Evolutionary conservation across 2,329 filamentous ascomycete species (phyloP).

Genomic region (Monosporascus sp.): DNA sequence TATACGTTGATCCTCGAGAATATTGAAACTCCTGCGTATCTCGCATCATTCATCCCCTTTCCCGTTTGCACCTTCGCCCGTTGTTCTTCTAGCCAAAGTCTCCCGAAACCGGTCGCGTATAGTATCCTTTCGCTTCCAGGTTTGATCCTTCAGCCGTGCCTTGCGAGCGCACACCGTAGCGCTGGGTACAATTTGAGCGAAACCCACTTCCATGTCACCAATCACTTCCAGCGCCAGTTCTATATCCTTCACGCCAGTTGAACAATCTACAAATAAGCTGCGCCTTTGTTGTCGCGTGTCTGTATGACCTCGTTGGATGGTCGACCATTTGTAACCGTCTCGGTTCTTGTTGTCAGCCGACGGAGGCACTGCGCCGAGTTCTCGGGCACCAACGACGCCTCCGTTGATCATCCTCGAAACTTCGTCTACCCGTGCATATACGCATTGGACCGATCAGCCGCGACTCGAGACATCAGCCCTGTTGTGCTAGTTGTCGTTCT

Average conservation of each 20-base stretch:
- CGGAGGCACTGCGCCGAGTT: not conserved
- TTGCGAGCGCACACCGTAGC: not conserved
- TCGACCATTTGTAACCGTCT: not conserved
- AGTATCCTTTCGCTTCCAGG: not conserved
- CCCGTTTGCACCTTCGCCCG: not conserved
- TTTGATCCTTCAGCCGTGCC: not conserved
- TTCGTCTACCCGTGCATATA: not conserved
- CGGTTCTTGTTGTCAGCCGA: not conserved
- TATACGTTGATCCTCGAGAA: too few species aligned
- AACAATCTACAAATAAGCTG: not conserved
- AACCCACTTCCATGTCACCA: not conserved
- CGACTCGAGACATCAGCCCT: not conserved
- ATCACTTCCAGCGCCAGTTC: not conserved
- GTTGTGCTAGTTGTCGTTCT: not conserved
- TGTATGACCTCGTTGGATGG: not conserved
- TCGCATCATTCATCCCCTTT: not conserved
- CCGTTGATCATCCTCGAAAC: not conserved
- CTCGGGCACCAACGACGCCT: not conserved
- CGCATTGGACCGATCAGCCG: not conserved
- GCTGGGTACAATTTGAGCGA: not conserved
- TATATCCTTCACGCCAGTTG: not conserved
- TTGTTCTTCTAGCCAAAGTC: not conserved
- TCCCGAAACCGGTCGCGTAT: not conserved
- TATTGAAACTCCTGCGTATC: too few species aligned
- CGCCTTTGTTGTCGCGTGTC: not conserved